These are phyloP conservation scores for Daldinia loculata DNA, from an alignment of 495 filamentous ascomycete genomes.

Conservation along the genomic window DNA sequence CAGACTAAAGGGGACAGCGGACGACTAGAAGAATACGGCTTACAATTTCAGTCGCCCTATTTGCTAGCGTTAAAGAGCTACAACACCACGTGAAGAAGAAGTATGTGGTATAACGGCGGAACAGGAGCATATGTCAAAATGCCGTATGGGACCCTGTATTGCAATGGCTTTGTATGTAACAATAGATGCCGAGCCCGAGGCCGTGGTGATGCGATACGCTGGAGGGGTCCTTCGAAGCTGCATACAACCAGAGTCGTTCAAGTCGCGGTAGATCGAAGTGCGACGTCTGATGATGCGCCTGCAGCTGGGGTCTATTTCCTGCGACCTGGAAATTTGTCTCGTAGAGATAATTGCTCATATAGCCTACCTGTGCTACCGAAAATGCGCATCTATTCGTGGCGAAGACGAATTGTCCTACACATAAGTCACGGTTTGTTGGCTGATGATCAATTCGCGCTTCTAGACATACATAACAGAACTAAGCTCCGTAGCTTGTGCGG, in stretches of 20 bases:
- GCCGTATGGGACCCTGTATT: conserved; percentile 5
- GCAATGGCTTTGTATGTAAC: conserved; percentile 21
- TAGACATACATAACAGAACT: conserved; percentile 30
- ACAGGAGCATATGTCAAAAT: conserved; percentile 22
- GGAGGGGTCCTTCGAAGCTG: conserved; percentile 26
- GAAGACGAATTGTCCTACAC: conserved; percentile 44
- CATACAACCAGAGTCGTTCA: conserved; percentile 35
- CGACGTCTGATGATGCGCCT: conserved; percentile 37
- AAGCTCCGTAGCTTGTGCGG: conserved; percentile 26
- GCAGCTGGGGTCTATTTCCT: conserved; percentile 26
- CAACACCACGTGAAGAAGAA: conserved; percentile 16
- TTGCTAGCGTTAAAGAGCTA: conserved; percentile 11
- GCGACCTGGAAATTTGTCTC: conserved; percentile 39
- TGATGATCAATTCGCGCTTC: conserved; percentile 27
- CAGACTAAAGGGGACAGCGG: neutral
- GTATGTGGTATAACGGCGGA: conserved; percentile 25
- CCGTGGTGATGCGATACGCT: conserved; percentile 8
- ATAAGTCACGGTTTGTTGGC: conserved; percentile 28
- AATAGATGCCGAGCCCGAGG: conserved; percentile 12
- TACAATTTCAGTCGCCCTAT: conserved; percentile 10
- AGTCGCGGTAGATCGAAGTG: conserved; percentile 36
- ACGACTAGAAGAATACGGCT: conserved; percentile 1
- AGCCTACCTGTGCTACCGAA: conserved; percentile 30
- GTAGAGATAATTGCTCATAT: conserved; percentile 27
- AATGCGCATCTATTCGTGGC: conserved; percentile 31